Evolutionary conservation across 768 basidiomycete species (phyloP).

Genomic region (Lactarius quietus): DNA sequence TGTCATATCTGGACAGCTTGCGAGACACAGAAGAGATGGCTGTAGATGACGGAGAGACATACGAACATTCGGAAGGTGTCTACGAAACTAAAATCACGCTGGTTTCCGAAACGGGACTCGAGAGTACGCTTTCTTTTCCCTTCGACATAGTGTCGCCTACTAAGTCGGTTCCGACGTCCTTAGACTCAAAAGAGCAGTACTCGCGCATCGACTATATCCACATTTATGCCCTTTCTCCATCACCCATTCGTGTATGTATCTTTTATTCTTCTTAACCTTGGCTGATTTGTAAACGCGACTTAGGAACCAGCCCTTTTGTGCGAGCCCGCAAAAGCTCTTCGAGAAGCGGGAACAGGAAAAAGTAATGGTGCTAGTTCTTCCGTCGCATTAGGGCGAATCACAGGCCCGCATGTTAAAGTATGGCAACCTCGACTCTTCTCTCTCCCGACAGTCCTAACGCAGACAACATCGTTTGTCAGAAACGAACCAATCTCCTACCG

Average conservation of each 20-base stretch:
- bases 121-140: slow-evolving; percentile 45
- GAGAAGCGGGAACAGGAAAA: slow-evolving; percentile 13
- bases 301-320: slow-evolving; percentile 46
- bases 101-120: slow-evolving; percentile 60
- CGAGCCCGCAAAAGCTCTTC: slow-evolving; percentile 21
- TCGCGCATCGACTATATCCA: slow-evolving; percentile 51
- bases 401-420: slow-evolving; percentile 22
- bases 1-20: slow-evolving; percentile 5
- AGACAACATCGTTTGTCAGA: background rate
- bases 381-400: slow-evolving; percentile 18
- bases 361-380: background rate
- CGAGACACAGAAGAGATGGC: slow-evolving; percentile 33
- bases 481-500: slow-evolving; percentile 2
- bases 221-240: slow-evolving; percentile 70
- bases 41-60: slow-evolving; percentile 36
- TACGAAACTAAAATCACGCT: slow-evolving; percentile 49
- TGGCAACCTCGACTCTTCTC: background rate
- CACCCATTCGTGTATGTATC: slow-evolving; percentile 51
- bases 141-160: background rate
- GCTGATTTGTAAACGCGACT: background rate
- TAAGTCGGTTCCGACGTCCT: background rate
- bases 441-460: background rate
- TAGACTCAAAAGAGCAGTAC: slow-evolving; percentile 52
- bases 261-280: background rate
- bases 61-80: slow-evolving; percentile 43